phyloP scores from a whole-genome alignment of 1,284 basidiomycete genomes.

The Heterobasidion parviporum region DNA sequence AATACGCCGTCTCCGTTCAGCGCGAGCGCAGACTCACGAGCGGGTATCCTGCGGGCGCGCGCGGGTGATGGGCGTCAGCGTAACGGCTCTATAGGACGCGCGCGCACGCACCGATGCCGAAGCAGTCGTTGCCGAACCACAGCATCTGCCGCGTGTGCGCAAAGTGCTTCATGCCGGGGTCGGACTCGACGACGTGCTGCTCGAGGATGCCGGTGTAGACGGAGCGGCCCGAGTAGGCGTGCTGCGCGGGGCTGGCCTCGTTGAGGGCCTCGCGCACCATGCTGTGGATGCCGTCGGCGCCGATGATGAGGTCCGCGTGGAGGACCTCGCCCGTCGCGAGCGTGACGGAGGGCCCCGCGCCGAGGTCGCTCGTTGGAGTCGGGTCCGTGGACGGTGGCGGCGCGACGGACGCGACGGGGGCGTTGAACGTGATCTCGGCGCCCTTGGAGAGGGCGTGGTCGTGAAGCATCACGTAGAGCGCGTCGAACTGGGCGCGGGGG shows the following conservation, averaged over 20 bases:
- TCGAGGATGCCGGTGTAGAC: slow-evolving; percentile 40
- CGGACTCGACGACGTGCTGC: slow-evolving; percentile 33
- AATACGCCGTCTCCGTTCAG: too few species aligned
- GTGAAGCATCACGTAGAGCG: not conserved
- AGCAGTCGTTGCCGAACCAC: slow-evolving; percentile 33
- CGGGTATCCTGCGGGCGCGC: too few species aligned
- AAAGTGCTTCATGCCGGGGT: slow-evolving; percentile 37
- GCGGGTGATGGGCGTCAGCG: too few species aligned
- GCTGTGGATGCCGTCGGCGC: slow-evolving; percentile 43
- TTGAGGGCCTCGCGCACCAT: slow-evolving; percentile 38
- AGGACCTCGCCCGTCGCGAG: slow-evolving; percentile 29
- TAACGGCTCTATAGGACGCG: too few species aligned
- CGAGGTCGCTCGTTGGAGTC: too few species aligned
- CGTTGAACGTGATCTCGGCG: not conserved
- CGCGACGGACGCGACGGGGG: not conserved
- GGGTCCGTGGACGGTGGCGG: not conserved
- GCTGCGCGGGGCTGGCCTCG: slow-evolving; percentile 18
- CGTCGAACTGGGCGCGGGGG: not conserved
- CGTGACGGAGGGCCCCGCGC: slow-evolving; percentile 15
- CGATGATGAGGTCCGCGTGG: slow-evolving; percentile 31
- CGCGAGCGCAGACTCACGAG: too few species aligned
- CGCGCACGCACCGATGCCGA: slow-evolving; percentile 23
- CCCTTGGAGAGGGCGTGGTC: not conserved
- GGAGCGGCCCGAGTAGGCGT: slow-evolving; percentile 40
- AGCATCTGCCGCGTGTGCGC: slow-evolving; percentile 32